phyloP scores from a whole-genome alignment of 371 early-diverging fungal genomes.

The Rhizopus microsporus region DNA sequence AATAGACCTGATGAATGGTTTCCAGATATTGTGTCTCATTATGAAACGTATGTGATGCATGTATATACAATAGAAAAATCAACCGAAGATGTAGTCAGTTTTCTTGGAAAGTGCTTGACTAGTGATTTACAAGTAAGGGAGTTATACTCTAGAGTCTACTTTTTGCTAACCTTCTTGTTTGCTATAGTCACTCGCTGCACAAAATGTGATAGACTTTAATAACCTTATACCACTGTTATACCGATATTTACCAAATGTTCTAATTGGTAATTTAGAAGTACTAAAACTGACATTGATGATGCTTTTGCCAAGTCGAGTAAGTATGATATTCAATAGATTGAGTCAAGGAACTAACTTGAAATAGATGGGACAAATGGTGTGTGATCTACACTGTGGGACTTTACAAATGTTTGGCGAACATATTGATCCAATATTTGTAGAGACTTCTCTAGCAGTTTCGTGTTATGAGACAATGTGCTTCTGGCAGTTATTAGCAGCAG shows the following conservation, averaged over 20 bases:
- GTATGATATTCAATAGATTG: neutral
- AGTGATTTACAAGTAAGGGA: constrained; percentile 33
- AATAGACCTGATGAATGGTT: constrained; percentile 14
- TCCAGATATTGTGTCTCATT: constrained; percentile 13
- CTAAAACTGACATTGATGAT: constrained; percentile 25
- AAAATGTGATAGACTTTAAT: constrained; percentile 25
- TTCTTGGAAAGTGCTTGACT: constrained; percentile 21
- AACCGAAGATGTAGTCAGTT: constrained; percentile 2
- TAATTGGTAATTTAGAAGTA: constrained; percentile 27
- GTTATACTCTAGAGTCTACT: neutral
- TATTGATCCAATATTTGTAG: constrained; percentile 11
- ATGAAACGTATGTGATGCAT: constrained; percentile 19
- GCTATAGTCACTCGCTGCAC: constrained; percentile 34
- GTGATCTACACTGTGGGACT: constrained; percentile 24
- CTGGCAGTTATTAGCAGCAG: constrained; percentile 40
- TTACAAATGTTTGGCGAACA: constrained; percentile 30
- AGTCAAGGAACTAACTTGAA: neutral
- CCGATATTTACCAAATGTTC: constrained; percentile 21
- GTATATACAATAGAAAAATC: constrained; percentile 12
- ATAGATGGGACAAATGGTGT: constrained; percentile 23
- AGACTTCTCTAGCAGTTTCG: constrained; percentile 17
- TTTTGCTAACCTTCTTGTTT: neutral
- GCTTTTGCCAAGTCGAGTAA: constrained; percentile 38
- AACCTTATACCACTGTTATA: constrained; percentile 29
- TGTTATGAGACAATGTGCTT: constrained; percentile 24